These are phyloP conservation scores for Apiotrichum veenhuisii DNA, from an alignment of 1,284 basidiomycete species.

Conservation along the genomic window DNA sequence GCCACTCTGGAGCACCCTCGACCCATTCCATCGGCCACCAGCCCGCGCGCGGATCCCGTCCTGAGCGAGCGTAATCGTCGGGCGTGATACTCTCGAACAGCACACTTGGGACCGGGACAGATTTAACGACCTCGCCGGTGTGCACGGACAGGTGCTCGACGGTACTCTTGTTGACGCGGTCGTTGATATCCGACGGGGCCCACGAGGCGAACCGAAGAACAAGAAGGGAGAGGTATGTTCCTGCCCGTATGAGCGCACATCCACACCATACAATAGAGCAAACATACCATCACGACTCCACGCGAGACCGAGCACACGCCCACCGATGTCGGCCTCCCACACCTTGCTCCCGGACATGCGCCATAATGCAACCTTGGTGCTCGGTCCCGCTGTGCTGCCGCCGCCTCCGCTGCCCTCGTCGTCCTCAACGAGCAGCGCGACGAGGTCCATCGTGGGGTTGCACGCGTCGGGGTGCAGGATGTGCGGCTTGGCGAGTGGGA, in stretches of 20 bases:
- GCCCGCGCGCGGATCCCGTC: background rate
- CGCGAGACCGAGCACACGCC: slow-evolving; percentile 32
- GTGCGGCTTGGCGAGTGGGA: slow-evolving; percentile 22
- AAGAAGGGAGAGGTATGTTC: slow-evolving; percentile 33
- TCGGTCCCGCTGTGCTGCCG: slow-evolving; percentile 14
- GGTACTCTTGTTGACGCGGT: background rate
- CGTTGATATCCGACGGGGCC: background rate
- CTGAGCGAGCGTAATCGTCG: background rate
- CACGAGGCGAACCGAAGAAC: slow-evolving; percentile 11
- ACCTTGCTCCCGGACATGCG: slow-evolving; percentile 39
- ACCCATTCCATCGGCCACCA: slow-evolving; percentile 21
- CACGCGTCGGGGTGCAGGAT: slow-evolving; percentile 39
- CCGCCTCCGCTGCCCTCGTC: background rate
- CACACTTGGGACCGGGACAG: slow-evolving; percentile 9
- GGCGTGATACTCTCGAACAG: slow-evolving; percentile 6
- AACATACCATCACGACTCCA: slow-evolving; percentile 43
- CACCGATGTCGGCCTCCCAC: slow-evolving; percentile 36
- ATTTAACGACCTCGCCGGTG: slow-evolving; percentile 29
- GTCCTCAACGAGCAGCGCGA: slow-evolving; percentile 27
- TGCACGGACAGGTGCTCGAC: slow-evolving; percentile 41
- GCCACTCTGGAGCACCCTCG: slow-evolving; percentile 14
- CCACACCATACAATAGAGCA: background rate
- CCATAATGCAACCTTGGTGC: slow-evolving; percentile 30
- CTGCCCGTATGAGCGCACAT: slow-evolving; percentile 15
- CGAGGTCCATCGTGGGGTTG: slow-evolving; percentile 46